Evolutionary conservation across 164 flowering plant genomes (phyloP), one percentile per base, ranked within the genome.

Genomic region (Pachysandra terminalis): DNA sequence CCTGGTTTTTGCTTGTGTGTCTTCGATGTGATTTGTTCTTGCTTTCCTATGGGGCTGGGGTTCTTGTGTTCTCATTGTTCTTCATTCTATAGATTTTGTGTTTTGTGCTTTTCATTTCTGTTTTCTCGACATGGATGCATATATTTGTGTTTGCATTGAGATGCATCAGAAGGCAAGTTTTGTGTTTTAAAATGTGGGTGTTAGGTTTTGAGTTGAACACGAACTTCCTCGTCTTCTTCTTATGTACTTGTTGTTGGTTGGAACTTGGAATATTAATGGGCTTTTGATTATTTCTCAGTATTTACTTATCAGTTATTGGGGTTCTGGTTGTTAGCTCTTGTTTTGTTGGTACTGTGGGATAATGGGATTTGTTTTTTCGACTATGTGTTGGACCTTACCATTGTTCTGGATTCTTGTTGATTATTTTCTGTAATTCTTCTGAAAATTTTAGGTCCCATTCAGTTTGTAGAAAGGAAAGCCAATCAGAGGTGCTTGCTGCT

Each of bases 401-500:
- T n/a, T n/a, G n/a, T n/a, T 16, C 9, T 9, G 10, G 16, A n/a
- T 23, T 62, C 19, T 64, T 57, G 57, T 27, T 52, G 23, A 14
- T n/a, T 51, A 19, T 3, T 19, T 24, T 40, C 40, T 9, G 21
- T 8, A 54, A 5, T 26, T 55, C 25, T 26, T 17, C 22, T 37
- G 65, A 70, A 55, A 14, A 57, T 48, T 52, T 25, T 13, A 14
- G 41, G 10, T 61, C 24, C 40, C 48, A n/a, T 61, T 48, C 45
- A 9, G 25, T 32, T 67, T 62, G 17, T 61, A 27, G 35, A 19
- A 23, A 17, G 35, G 56, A 25, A 49, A 28, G n/a, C n/a, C n/a
- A n/a, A n/a, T n/a, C n/a, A n/a, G n/a, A n/a, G n/a, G n/a, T n/a
- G 45, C 45, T 69, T 57, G 98, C 96, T 0, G 90, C 75, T 26